These are phyloP conservation scores for Diaporthe vaccinii DNA, from an alignment of 2,329 filamentous ascomycete species.

Conservation along the genomic window DNA sequence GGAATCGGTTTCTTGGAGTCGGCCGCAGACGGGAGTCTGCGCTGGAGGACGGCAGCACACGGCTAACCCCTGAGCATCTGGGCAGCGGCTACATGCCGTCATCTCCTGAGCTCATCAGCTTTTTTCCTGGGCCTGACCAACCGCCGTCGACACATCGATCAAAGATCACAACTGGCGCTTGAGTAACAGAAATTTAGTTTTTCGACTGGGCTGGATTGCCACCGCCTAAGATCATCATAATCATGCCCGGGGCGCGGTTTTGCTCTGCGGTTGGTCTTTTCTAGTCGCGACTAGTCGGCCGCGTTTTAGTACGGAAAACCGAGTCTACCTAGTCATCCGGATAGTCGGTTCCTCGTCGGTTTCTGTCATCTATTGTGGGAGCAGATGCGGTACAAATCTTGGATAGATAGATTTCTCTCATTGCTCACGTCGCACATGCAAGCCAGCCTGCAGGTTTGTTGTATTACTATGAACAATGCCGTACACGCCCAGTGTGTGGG, in stretches of 20 bases:
- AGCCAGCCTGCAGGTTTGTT: background rate
- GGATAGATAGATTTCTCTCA: background rate
- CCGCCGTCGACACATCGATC: background rate
- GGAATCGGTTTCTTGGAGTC: background rate
- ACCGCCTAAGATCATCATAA: constrained; percentile 15
- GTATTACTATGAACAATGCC: background rate
- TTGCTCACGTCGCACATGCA: background rate
- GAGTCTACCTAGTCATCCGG: background rate
- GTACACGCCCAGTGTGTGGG: background rate
- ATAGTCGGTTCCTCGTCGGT: constrained; percentile 8
- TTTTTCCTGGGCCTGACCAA: background rate
- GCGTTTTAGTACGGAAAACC: constrained; percentile 14
- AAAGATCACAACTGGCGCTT: constrained; percentile 16
- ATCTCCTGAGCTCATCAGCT: constrained; percentile 6
- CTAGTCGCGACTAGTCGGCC: constrained; percentile 11
- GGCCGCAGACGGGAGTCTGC: constrained; percentile 13
- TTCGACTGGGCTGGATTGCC: background rate
- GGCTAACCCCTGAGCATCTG: background rate
- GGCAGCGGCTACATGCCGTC: constrained; percentile 17
- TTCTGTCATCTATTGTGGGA: background rate
- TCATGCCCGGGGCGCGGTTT: background rate
- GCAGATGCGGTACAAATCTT: background rate
- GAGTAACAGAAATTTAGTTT: constrained; percentile 5
- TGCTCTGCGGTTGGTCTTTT: constrained; percentile 2
- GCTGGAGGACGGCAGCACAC: constrained; percentile 17